Conservation (phyloP, 2,329 filamentous ascomycete genomes). For the Uncinocarpus reesii region DNA sequence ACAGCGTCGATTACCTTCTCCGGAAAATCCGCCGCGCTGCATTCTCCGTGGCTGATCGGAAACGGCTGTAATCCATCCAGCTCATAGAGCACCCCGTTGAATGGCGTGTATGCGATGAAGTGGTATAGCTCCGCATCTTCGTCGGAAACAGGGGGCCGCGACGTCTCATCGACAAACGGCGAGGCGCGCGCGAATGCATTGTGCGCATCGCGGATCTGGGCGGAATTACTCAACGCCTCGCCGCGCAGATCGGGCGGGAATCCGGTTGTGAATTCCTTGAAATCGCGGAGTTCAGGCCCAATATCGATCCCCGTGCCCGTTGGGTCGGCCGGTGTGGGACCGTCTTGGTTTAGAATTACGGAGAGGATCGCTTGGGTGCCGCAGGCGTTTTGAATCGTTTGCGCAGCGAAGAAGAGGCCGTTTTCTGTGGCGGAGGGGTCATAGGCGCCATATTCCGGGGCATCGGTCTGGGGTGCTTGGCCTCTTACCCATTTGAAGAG, state of each 20-base stretch:
- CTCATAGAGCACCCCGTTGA: slow-evolving; percentile 77
- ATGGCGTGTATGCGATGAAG: slow-evolving; percentile 86
- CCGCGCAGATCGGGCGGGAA: slow-evolving; percentile 68
- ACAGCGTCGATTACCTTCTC: slow-evolving; percentile 77
- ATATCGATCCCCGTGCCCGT: slow-evolving; percentile 49
- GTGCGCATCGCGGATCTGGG: slow-evolving; percentile 66
- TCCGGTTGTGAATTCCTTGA: slow-evolving; percentile 77
- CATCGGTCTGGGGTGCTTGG: slow-evolving; percentile 55
- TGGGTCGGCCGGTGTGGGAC: slow-evolving; percentile 18
- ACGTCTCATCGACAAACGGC: slow-evolving; percentile 87
- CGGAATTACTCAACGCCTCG: slow-evolving; percentile 59
- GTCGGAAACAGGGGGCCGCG: slow-evolving; percentile 54
- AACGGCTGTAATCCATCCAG: slow-evolving; percentile 88
- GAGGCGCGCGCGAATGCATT: slow-evolving; percentile 82
- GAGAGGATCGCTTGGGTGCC: slow-evolving; percentile 91
- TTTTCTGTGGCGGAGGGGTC: slow-evolving; percentile 60
- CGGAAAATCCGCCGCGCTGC: slow-evolving; percentile 61
- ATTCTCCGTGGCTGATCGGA: slow-evolving; percentile 78
- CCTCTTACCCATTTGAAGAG: slow-evolving; percentile 71
- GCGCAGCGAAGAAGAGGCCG: slow-evolving; percentile 78
- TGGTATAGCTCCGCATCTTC: slow-evolving; percentile 81
- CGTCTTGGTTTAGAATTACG: slow-evolving; percentile 73
- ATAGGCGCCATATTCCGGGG: slow-evolving; percentile 71
- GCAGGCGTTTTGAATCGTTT: slow-evolving; percentile 98
- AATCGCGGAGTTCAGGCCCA: slow-evolving; percentile 59